These are phyloP conservation scores for Trichoderma afroharzianum DNA, from an alignment of 2,329 filamentous ascomycete species.

Conservation along the genomic window DNA sequence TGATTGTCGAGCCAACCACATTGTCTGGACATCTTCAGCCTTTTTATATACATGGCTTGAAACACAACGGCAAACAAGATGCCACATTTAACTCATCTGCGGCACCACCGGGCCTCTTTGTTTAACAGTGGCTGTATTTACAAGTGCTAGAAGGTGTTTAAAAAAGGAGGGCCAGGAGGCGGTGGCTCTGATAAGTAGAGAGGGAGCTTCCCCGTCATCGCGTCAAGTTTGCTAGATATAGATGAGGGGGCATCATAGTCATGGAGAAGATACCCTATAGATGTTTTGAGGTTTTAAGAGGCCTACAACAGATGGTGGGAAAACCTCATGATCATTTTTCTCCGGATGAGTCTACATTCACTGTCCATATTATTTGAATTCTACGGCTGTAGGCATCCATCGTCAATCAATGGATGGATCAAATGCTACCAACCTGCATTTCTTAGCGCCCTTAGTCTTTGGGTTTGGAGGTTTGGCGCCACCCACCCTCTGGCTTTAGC, in stretches of 20 bases:
- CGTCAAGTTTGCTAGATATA: background rate
- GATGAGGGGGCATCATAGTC: background rate
- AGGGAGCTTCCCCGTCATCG: background rate
- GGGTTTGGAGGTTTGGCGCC: background rate
- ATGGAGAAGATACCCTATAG: background rate
- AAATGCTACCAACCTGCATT: background rate
- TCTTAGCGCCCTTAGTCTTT: background rate
- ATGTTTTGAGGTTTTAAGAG: background rate
- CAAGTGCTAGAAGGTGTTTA: background rate
- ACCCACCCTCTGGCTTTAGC: conserved; percentile 8
- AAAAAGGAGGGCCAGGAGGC: background rate
- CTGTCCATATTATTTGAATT: background rate
- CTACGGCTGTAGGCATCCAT: background rate
- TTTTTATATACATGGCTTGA: too few species aligned
- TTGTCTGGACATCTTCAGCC: too few species aligned
- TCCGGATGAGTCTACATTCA: background rate
- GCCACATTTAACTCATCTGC: too few species aligned
- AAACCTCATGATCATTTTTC: accelerated
- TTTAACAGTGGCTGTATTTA: too few species aligned
- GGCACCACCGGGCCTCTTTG: too few species aligned
- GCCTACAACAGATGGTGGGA: background rate
- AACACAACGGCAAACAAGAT: too few species aligned
- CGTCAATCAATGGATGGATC: background rate
- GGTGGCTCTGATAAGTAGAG: too few species aligned
- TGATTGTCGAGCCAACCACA: too few species aligned